These are phyloP conservation scores for Taxillus chinensis DNA, from an alignment of 164 flowering plant genomes.

Conservation along the genomic window DNA sequence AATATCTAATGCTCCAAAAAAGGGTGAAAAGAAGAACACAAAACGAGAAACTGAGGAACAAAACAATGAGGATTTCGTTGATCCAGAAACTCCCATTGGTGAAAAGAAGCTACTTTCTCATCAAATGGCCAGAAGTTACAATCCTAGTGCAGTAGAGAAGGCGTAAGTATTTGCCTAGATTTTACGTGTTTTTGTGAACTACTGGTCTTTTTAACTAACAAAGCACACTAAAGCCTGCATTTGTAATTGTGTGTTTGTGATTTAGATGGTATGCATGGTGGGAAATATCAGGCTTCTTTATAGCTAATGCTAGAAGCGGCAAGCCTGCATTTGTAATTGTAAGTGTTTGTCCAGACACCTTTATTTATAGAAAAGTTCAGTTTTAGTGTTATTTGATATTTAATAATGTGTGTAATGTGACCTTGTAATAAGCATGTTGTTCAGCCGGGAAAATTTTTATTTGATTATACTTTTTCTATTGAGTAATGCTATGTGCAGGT, in stretches of 20 bases:
- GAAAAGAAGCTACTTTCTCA: slow-evolving; percentile 73
- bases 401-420: background rate
- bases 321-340: slow-evolving; percentile 87
- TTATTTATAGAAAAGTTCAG: background rate
- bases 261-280: slow-evolving; percentile 95
- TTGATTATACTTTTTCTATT: no score
- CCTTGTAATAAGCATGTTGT: background rate
- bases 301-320: slow-evolving; percentile 69
- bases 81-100: slow-evolving; percentile 75
- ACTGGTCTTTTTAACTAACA: no score
- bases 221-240: no score
- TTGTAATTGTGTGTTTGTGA: slow-evolving; percentile 6
- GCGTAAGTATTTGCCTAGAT: slow-evolving; percentile 36
- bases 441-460: background rate
- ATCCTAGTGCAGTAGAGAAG: slow-evolving; percentile 77
- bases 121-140: slow-evolving; percentile 81
- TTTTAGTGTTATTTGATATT: background rate
- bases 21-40: slow-evolving; percentile 42
- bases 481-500: no score
- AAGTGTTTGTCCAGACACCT: slow-evolving; percentile 20
- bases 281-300: slow-evolving; percentile 75
- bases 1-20: slow-evolving; percentile 37
- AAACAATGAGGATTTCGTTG: slow-evolving; percentile 58
- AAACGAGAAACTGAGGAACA: slow-evolving; percentile 54
- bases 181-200: slow-evolving; percentile 31